Percentiles rank a stretch among this genome's conserved stretches.
These are phyloP conservation scores for Gossypium anomalum DNA, from an alignment of 345 rosid species.

Conservation along the genomic window DNA sequence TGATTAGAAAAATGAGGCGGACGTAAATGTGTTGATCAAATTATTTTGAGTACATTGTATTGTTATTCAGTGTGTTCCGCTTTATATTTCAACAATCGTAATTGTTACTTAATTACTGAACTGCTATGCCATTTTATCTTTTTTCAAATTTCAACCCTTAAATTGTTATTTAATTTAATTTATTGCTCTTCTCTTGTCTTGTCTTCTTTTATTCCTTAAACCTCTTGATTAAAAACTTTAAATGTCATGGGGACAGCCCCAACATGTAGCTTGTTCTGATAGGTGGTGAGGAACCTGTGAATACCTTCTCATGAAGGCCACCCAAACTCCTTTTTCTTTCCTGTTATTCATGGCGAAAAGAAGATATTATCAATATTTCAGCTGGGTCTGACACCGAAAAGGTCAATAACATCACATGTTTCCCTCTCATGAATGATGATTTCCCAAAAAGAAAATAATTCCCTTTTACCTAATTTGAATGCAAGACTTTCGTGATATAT, in stretches of 20 bases:
- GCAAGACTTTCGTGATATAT: conserved; percentile 49
- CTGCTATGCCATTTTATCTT: neutral
- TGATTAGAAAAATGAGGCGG: no score
- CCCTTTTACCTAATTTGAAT: conserved; percentile 22
- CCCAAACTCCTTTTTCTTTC: neutral
- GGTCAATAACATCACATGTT: conserved; percentile 40
- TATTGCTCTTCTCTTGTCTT: neutral
- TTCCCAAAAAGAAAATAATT: conserved; percentile 25
- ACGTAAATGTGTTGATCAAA: neutral
- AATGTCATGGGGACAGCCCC: neutral
- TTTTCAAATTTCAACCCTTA: neutral
- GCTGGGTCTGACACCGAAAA: conserved; percentile 33
- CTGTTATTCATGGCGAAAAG: neutral
- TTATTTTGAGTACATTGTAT: no score
- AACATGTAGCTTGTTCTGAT: neutral
- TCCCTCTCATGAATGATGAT: conserved; percentile 23
- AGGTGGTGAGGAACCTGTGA: conserved; percentile 9
- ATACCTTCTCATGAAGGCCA: neutral
- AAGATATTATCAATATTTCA: neutral
- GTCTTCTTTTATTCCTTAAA: neutral
- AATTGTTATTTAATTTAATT: neutral
- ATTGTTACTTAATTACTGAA: neutral
- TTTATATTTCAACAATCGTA: no score
- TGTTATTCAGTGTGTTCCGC: no score
- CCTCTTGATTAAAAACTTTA: neutral